These are phyloP conservation scores for Eutrema salsugineum DNA, from an alignment of 441 rosid species.

Conservation along the genomic window DNA sequence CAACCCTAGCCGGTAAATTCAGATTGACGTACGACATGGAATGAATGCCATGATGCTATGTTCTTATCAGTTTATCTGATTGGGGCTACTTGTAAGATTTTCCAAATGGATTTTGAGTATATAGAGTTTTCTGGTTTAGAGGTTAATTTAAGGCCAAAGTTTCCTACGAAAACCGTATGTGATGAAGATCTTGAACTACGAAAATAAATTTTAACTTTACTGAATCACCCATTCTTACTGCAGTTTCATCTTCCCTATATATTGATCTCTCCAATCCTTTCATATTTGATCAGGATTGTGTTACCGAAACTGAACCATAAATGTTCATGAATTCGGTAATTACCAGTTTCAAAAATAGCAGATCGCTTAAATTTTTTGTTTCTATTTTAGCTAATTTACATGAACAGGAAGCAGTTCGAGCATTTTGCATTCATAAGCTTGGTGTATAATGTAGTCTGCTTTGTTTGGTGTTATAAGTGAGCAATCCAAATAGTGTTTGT, in stretches of 20 bases:
- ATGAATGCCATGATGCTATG: not conserved
- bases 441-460: too few species aligned
- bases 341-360: too few species aligned
- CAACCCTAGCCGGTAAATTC: constrained; percentile 20
- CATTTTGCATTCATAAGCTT: too few species aligned
- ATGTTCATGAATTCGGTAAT: too few species aligned
- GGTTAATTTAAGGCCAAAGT: constrained; percentile 90
- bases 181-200: constrained; percentile 95
- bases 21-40: constrained; percentile 15
- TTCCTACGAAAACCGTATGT: constrained; percentile 97
- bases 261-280: not conserved
- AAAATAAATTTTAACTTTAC: constrained; percentile 77
- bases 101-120: not conserved
- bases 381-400: too few species aligned
- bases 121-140: constrained; percentile 29
- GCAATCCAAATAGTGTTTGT: too few species aligned
- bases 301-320: constrained; percentile 67
- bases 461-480: too few species aligned
- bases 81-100: not conserved
- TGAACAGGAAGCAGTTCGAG: too few species aligned
- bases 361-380: too few species aligned
- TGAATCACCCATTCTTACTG: constrained; percentile 31
- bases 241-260: not conserved
- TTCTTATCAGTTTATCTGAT: not conserved
- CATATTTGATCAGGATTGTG: constrained; percentile 60